A percentile compares a stretch with the other conserved stretches of the same genome.
Conservation (phyloP, 306 rosid genomes). For the Trifolium dubium region DNA sequence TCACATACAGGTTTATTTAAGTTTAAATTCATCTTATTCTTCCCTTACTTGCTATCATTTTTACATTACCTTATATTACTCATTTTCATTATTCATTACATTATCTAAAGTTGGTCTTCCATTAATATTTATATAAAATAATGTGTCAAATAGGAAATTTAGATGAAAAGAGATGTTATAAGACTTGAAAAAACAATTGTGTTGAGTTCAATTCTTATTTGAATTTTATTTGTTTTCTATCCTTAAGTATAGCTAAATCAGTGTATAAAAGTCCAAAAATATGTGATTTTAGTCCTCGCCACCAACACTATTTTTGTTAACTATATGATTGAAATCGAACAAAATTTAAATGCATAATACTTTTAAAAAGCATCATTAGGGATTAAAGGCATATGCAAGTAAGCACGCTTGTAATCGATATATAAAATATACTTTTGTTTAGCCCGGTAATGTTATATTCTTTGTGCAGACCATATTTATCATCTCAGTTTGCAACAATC, state of each 20-base stretch:
- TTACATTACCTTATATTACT: background rate
- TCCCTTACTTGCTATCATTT: background rate
- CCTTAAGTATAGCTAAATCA: background rate
- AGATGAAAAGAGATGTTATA: background rate
- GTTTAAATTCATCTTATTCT: constrained; percentile 20
- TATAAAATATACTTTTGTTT: constrained; percentile 23
- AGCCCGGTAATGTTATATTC: background rate
- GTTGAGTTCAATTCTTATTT: too few relatives aligned
- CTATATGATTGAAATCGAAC: too few relatives aligned
- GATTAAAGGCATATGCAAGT: background rate
- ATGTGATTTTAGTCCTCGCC: background rate
- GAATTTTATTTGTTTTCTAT: background rate
- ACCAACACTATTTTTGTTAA: background rate
- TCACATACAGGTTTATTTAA: constrained; percentile 85
- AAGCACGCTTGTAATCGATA: background rate
- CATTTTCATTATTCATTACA: too few relatives aligned
- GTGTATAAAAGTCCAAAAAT: background rate
- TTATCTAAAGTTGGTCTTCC: background rate
- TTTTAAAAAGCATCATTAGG: background rate
- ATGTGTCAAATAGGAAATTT: background rate
- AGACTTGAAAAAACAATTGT: background rate
- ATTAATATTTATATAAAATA: background rate
- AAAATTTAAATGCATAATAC: background rate
- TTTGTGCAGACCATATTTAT: constrained; percentile 75
- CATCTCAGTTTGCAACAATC: constrained; percentile 94